Conservation (phyloP, 768 basidiomycete species). For the Podaxis sp. region DNA sequence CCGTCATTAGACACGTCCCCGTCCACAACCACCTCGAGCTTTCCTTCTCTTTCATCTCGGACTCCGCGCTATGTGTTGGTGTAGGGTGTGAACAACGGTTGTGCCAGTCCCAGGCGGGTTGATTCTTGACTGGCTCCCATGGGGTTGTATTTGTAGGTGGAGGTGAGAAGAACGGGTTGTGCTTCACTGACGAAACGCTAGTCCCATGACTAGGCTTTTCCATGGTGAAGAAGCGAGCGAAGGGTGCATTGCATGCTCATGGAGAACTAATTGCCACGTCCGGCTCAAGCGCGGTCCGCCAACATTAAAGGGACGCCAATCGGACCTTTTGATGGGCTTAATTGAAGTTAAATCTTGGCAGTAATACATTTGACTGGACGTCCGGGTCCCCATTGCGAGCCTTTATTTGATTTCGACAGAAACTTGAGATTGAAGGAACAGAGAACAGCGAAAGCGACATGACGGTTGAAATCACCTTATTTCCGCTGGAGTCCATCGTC, state of each 20-base stretch:
- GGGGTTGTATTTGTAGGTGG: conserved; percentile 10
- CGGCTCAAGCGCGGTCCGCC: conserved; percentile 12
- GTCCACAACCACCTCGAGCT: conserved; percentile 8
- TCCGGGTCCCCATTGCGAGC: neutral
- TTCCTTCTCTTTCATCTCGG: conserved; percentile 10
- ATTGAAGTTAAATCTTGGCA: neutral
- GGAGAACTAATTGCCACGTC: conserved; percentile 6
- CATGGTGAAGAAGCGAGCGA: conserved; percentile 14
- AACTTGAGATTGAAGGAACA: too few species aligned
- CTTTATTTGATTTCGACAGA: neutral
- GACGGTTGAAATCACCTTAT: neutral
- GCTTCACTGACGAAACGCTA: neutral
- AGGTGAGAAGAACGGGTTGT: conserved; percentile 4
- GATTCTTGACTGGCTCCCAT: neutral
- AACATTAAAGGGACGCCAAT: neutral
- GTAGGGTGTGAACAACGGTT: neutral
- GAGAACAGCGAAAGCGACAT: too few species aligned
- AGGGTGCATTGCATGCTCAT: conserved; percentile 2
- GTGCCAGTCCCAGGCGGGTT: conserved; percentile 3
- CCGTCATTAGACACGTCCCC: conserved; percentile 9
- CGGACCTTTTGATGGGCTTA: neutral
- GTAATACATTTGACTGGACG: neutral
- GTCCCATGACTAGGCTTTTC: conserved; percentile 13
- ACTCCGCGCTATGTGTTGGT: neutral
- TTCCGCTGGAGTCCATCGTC: neutral